Base-by-base conservation (phyloP, 2,329 filamentous ascomycete species). In the Fusarium denticulatum region DNA sequence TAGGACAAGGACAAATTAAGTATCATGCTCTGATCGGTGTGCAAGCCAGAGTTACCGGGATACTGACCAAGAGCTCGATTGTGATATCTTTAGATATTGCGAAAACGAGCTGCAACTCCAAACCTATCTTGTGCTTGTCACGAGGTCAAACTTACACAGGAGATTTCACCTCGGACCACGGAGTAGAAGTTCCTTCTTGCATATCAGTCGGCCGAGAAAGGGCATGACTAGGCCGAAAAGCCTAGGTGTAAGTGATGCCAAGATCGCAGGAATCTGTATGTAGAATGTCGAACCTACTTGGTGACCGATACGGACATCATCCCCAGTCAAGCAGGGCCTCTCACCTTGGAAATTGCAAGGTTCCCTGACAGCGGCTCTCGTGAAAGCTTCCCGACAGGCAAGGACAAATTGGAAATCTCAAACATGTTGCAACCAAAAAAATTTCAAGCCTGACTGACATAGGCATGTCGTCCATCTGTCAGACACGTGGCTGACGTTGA, bases 201-300 rank as follows among this genome's bases (percentile, higher is more conserved):
- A 64, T 45, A 47, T 66, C 64, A 60, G 67, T 77, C 76, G 74
- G 76, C 76, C 76, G 76, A 78, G 69, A 77, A 77, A 68, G 22
- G 30, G 56, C 46, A 39, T 64, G 62, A 71, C 65, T 78, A 56
- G 59, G 64, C 76, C 74, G 76, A 76, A 59, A 71, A 55, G 52
- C 61, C 55, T 46, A 57, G 49, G 55, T 59, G 55, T 69, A 60
- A 65, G 73, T 71, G 60, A 56, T 63, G 67, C 67, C 76, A 77
- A 75, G 72, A 50, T 53, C 49, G 34, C 56, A 58, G 60, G 53
- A 66, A 69, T 60, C 67, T 67, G 55, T 62, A 66, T 64, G 70
- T 43, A 52, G 42, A 66, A 53, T 64, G 46, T 68, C 57, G 47
- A 66, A 49, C 57, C 47, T 59, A 42, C 59, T 65, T 69, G 22